Evolutionary conservation across 805 yeast species (phyloP).

Genomic region (Tetrapisispora taiwanensis): DNA sequence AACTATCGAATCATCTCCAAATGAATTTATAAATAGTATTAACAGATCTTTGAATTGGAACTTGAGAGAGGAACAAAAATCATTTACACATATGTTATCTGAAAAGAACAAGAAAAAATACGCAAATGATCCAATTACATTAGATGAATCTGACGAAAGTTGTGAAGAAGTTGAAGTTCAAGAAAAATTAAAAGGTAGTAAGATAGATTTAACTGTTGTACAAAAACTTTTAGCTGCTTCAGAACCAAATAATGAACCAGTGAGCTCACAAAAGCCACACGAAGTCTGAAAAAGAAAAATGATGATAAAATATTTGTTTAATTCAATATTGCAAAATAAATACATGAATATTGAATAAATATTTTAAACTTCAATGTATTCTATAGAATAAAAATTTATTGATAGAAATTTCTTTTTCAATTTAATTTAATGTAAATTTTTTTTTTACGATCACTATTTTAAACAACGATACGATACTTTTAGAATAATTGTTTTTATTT

Average conservation of each 20-base stretch:
- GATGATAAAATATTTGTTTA: not conserved
- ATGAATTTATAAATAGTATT: conserved; percentile 76
- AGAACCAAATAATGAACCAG: not conserved
- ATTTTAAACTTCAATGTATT: no score
- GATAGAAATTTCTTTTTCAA: no score
- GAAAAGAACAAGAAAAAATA: conserved; percentile 11
- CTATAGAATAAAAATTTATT: no score
- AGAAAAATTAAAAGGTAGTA: not conserved
- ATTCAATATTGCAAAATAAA: no score
- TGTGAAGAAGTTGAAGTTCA: conserved; percentile 5
- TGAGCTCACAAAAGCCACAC: not conserved
- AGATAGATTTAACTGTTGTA: not conserved
- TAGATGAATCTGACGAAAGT: conserved; percentile 3
- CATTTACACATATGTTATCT: conserved; percentile 39
- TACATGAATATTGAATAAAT: no score
- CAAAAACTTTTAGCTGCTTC: not conserved
- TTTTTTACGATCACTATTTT: no score
- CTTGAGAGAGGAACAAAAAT: conserved; percentile 77
- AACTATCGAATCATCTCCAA: conserved; percentile 64
- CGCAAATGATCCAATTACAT: conserved; percentile 6
- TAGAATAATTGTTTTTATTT: no score
- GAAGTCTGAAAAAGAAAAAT: not conserved
- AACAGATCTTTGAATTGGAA: conserved; percentile 90
- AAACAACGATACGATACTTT: no score
- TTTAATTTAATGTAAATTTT: no score